Conservation (phyloP, 78 protist genomes). For the Dictyostelium capitatum region DNA sequence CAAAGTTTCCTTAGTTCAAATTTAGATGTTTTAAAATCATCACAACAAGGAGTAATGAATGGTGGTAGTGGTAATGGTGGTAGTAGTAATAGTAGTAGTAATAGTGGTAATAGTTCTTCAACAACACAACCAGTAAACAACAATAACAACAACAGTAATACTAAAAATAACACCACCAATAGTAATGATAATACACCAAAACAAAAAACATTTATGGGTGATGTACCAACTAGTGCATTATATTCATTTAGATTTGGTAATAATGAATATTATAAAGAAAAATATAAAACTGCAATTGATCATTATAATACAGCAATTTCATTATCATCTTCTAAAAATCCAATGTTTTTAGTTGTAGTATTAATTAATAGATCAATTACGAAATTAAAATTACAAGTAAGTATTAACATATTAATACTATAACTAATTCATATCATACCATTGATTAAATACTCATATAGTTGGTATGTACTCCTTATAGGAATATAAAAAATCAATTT, state of each 20-base stretch:
- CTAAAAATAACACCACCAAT: background rate
- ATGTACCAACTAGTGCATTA: background rate
- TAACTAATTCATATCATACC: background rate
- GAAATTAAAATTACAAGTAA: constrained; percentile 52
- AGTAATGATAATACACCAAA: background rate
- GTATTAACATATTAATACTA: background rate
- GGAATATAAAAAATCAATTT: constrained; percentile 74
- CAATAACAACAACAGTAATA: background rate
- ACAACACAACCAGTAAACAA: background rate
- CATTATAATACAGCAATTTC: constrained; percentile 57
- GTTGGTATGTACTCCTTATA: background rate
- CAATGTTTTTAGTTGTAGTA: constrained; percentile 28
- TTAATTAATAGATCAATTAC: constrained; percentile 61
- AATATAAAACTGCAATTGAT: constrained; percentile 32
- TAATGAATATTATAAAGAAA: constrained; percentile 54
- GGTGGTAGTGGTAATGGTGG: background rate
- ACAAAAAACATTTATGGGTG: constrained; percentile 16
- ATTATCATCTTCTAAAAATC: background rate
- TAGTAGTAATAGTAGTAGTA: background rate
- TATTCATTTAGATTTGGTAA: constrained; percentile 42
- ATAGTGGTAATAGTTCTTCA: background rate
- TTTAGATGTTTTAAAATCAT: background rate
- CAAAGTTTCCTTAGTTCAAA: background rate
- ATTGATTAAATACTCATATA: background rate
- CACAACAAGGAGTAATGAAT: background rate